phyloP scores from a whole-genome alignment of 176 grass and related monocot genomes.

The Oryza glaberrima region DNA sequence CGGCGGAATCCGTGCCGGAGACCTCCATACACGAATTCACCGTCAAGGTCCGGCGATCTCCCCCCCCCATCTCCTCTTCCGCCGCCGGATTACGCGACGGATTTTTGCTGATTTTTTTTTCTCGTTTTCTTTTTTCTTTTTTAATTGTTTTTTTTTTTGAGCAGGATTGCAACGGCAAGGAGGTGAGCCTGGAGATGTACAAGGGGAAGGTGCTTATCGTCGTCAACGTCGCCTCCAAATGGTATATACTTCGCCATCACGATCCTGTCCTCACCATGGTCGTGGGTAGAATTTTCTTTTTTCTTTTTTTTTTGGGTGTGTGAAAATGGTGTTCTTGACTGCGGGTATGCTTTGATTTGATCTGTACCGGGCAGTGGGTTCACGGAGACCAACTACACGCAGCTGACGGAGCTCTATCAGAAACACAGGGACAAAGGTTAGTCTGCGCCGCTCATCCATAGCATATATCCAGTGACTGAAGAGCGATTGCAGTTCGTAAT shows the following conservation, averaged over 20 bases:
- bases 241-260: slow-evolving; percentile 40
- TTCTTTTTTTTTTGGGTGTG: neutral
- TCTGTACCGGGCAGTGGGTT: slow-evolving; percentile 62
- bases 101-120: slow-evolving; percentile 9
- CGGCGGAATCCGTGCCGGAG: slow-evolving; percentile 62
- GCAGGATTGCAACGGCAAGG: slow-evolving; percentile 82
- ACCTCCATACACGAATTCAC: slow-evolving; percentile 89
- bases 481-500: neutral
- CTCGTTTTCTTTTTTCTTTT: too few species aligned
- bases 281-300: neutral
- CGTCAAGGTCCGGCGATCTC: slow-evolving; percentile 61
- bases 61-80: neutral
- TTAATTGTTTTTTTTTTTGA: neutral
- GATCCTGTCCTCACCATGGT: neutral
- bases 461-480: neutral
- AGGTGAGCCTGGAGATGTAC: slow-evolving; percentile 71
- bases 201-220: slow-evolving; percentile 94
- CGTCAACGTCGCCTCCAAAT: slow-evolving; percentile 97
- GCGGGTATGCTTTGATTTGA: neutral
- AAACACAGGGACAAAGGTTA: slow-evolving; percentile 87
- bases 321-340: slow-evolving; percentile 19
- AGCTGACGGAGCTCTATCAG: slow-evolving; percentile 80
- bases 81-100: neutral
- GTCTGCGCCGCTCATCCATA: slow-evolving; percentile 31
- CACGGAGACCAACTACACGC: slow-evolving; percentile 88